phyloP scores from a whole-genome alignment of 2,329 filamentous ascomycete genomes.

The Paraconiothyrium brasiliense region DNA sequence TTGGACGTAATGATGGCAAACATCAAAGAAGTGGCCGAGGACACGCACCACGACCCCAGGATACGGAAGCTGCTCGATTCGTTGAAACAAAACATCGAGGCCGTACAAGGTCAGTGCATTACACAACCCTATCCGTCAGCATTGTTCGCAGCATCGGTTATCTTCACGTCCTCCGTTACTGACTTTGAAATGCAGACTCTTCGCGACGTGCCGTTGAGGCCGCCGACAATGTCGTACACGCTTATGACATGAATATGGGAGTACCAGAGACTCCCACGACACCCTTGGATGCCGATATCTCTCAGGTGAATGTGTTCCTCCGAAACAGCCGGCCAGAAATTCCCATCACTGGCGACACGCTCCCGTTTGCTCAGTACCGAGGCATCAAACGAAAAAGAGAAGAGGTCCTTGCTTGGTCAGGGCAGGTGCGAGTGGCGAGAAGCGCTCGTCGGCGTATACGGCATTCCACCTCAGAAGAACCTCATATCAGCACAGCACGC shows the following conservation, averaged over 20 bases:
- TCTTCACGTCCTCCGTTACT: background rate
- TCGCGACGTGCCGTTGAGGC: slow-evolving; percentile 76
- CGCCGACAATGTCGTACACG: slow-evolving; percentile 78
- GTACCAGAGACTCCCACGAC: slow-evolving; percentile 70
- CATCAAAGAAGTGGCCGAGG: slow-evolving; percentile 71
- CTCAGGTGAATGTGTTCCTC: slow-evolving; percentile 39
- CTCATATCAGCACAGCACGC: slow-evolving; percentile 27
- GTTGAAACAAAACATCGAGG: slow-evolving; percentile 74
- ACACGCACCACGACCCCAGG: slow-evolving; percentile 61
- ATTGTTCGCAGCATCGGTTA: background rate
- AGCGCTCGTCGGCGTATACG: slow-evolving; percentile 38
- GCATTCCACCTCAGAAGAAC: slow-evolving; percentile 44
- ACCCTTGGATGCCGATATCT: slow-evolving; percentile 45
- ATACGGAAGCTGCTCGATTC: slow-evolving; percentile 67
- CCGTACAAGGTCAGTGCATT: slow-evolving; percentile 68
- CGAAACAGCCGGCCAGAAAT: slow-evolving; percentile 55
- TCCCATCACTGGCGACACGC: slow-evolving; percentile 54
- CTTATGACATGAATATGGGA: slow-evolving; percentile 79
- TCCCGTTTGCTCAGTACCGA: slow-evolving; percentile 49
- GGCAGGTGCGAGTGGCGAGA: slow-evolving; percentile 37
- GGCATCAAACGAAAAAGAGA: slow-evolving; percentile 57
- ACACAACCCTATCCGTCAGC: background rate
- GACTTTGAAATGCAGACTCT: slow-evolving; percentile 62
- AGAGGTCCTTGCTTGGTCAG: slow-evolving; percentile 43
- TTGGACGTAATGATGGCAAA: slow-evolving; percentile 79